Percentiles rank a stretch among this genome's conserved stretches.
Evolutionary conservation across 257 asterid species (phyloP).

Genomic region (Paraleonurus japonicus): DNA sequence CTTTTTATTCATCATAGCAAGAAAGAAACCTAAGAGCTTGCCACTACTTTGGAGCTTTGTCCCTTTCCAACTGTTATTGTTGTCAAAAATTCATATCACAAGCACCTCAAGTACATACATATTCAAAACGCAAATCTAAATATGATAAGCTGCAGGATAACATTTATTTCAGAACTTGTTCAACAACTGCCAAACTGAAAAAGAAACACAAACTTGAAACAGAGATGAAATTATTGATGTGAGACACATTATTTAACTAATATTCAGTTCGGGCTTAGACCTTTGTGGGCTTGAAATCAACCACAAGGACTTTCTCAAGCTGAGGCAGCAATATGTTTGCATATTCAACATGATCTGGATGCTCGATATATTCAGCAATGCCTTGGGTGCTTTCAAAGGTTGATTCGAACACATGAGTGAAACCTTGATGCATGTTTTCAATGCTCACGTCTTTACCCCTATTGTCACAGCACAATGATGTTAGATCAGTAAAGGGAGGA

Average conservation of each 20-base stretch:
- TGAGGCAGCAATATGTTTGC: slow-evolving; percentile 54
- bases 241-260: no score
- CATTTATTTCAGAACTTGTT: background rate
- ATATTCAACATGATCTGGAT: slow-evolving; percentile 57
- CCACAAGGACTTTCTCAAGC: slow-evolving; percentile 57
- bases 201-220: background rate
- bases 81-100: background rate
- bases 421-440: slow-evolving; percentile 81
- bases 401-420: slow-evolving; percentile 87
- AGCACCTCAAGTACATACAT: background rate
- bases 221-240: no score
- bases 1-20: no score
- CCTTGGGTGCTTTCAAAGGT: slow-evolving; percentile 77
- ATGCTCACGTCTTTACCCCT: slow-evolving; percentile 86
- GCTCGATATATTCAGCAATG: slow-evolving; percentile 62
- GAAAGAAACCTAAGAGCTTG: no score
- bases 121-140: background rate
- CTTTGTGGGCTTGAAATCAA: slow-evolving; percentile 87
- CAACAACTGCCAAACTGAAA: background rate
- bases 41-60: no score
- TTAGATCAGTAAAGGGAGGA: no score
- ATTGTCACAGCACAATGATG: slow-evolving; percentile 16
- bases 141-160: background rate
- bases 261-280: no score
- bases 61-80: no score